Conservation (phyloP, 177 flowering plant species). For the Vitis hybrid region DNA sequence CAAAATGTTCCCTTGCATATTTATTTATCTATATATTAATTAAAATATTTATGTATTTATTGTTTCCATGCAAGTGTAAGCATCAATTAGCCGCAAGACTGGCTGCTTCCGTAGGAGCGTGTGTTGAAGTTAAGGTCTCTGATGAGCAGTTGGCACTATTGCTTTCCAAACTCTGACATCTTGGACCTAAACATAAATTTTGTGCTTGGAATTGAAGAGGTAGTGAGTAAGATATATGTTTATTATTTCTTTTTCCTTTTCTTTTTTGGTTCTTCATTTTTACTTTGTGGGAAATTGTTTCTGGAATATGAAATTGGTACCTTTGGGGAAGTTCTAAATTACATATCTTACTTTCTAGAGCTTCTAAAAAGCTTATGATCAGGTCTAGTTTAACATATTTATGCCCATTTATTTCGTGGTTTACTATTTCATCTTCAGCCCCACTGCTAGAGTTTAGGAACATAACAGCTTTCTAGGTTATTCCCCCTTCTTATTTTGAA, state of each 20-base stretch:
- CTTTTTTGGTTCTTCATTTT: neutral
- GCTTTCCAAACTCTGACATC: conserved; percentile 61
- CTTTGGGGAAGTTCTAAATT: neutral
- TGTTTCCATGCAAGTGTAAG: conserved; percentile 64
- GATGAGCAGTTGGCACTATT: conserved; percentile 82
- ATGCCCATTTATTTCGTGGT: too few species aligned
- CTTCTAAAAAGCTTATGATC: too few species aligned
- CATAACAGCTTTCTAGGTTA: too few species aligned
- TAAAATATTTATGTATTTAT: neutral
- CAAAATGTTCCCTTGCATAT: neutral
- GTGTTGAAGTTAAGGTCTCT: conserved; percentile 69
- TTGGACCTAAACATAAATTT: conserved; percentile 9
- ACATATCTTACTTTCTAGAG: too few species aligned
- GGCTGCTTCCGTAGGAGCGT: conserved; percentile 65
- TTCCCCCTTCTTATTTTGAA: too few species aligned
- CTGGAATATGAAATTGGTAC: neutral
- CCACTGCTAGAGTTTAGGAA: too few species aligned
- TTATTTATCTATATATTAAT: neutral
- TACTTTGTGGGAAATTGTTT: neutral
- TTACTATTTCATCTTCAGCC: too few species aligned
- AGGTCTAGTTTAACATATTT: too few species aligned
- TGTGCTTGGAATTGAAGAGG: conserved; percentile 16
- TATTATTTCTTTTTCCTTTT: neutral
- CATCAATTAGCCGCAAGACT: conserved; percentile 95
- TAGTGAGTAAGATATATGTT: neutral